Evolutionary conservation across 2,329 filamentous ascomycete species (phyloP).

Genomic region (Sclerotinia sclerotiorum): DNA sequence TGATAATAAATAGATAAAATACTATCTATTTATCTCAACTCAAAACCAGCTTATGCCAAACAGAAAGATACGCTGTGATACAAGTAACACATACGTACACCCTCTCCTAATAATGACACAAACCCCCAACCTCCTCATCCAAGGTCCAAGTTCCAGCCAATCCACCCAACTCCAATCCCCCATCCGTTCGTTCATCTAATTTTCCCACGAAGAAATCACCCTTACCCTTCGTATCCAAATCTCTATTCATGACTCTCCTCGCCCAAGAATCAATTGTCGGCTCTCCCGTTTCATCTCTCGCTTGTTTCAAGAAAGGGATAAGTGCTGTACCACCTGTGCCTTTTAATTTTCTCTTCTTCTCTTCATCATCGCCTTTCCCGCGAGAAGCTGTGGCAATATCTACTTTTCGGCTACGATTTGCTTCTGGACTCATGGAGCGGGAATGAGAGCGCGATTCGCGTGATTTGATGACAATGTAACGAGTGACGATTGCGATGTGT

Average conservation of each 20-base stretch:
- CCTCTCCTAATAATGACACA: slow-evolving; percentile 39
- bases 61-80: not conserved
- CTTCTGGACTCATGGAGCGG: slow-evolving; percentile 52
- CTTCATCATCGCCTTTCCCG: slow-evolving; percentile 44
- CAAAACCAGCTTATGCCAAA: not conserved
- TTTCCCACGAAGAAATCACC: slow-evolving; percentile 60
- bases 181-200: slow-evolving; percentile 44
- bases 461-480: slow-evolving; percentile 91
- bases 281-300: slow-evolving; percentile 91
- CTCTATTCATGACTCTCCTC: slow-evolving; percentile 43
- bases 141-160: slow-evolving; percentile 87
- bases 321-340: slow-evolving; percentile 92
- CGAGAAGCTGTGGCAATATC: slow-evolving; percentile 63
- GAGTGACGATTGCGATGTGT: slow-evolving; percentile 93
- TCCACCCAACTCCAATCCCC: slow-evolving; percentile 55
- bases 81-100: not conserved
- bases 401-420: slow-evolving; percentile 50
- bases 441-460: slow-evolving; percentile 68
- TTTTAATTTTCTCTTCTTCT: slow-evolving; percentile 60
- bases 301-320: slow-evolving; percentile 95
- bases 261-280: slow-evolving; percentile 73
- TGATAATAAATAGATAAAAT: not conserved
- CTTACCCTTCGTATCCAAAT: slow-evolving; percentile 42
- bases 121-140: slow-evolving; percentile 71
- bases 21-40: no score